Conservation (phyloP, 768 basidiomycete species). For the Strobilomyces dryophilus region DNA sequence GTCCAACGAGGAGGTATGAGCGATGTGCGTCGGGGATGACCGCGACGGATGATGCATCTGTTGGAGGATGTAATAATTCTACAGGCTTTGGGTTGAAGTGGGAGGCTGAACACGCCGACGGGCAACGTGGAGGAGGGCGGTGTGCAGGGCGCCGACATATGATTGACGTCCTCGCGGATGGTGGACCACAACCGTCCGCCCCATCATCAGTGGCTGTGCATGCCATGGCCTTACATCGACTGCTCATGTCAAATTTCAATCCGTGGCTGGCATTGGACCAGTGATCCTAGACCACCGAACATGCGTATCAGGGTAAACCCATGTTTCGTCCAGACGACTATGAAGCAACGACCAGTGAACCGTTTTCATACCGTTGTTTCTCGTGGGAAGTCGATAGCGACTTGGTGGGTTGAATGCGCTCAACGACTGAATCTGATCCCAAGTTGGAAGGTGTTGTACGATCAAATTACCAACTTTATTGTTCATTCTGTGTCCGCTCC, state of each 20-base stretch:
- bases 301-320: not conserved
- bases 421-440: slow-evolving; percentile 8
- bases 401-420: not conserved
- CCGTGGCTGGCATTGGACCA: too few species aligned
- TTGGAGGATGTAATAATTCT: not conserved
- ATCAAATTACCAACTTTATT: slow-evolving; percentile 10
- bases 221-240: not conserved
- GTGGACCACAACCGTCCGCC: not conserved
- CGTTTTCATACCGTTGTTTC: not conserved
- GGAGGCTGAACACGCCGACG: not conserved
- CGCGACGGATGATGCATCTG: slow-evolving; percentile 18
- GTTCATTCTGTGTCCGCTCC: slow-evolving; percentile 1
- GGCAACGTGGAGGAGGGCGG: slow-evolving; percentile 6
- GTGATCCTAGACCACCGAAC: too few species aligned
- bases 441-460: slow-evolving; percentile 23
- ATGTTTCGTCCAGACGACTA: not conserved
- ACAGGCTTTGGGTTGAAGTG: not conserved
- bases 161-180: slow-evolving; percentile 1
- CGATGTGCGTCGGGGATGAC: slow-evolving; percentile 9
- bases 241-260: too few species aligned
- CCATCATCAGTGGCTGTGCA: slow-evolving; percentile 8
- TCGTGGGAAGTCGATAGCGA: not conserved
- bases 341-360: not conserved
- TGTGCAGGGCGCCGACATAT: slow-evolving; percentile 4
- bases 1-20: slow-evolving; percentile 1